These are phyloP conservation scores for Amylocystis lapponica DNA, from an alignment of 768 basidiomycete species.

Conservation along the genomic window DNA sequence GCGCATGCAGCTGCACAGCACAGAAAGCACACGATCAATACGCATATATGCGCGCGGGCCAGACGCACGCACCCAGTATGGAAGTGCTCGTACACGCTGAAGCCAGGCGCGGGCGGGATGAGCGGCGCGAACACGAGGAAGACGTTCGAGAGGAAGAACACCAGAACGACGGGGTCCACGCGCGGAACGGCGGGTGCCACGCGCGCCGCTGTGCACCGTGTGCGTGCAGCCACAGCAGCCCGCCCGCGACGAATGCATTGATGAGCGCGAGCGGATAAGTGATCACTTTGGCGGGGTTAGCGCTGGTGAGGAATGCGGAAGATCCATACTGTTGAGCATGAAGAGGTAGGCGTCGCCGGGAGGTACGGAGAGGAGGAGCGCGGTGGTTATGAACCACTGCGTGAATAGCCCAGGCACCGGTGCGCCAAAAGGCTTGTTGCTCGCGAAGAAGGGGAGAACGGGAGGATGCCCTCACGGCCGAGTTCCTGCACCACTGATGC, in stretches of 20 bases:
- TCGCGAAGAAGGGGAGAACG: slow-evolving; percentile 62
- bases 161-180: slow-evolving; percentile 42
- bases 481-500: slow-evolving; percentile 62
- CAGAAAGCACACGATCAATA: background rate
- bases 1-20: slow-evolving; percentile 23
- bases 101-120: slow-evolving; percentile 51
- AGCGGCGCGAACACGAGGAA: slow-evolving; percentile 60
- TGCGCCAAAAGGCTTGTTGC: slow-evolving; percentile 64
- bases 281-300: slow-evolving; percentile 33
- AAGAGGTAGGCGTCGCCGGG: slow-evolving; percentile 75
- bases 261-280: slow-evolving; percentile 55
- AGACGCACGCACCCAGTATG: slow-evolving; percentile 60
- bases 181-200: slow-evolving; percentile 65
- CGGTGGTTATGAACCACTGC: slow-evolving; percentile 55
- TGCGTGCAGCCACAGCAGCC: slow-evolving; percentile 57
- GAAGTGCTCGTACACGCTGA: slow-evolving; percentile 50
- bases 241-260: slow-evolving; percentile 54
- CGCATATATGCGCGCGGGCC: too few relatives aligned
- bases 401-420: slow-evolving; percentile 58
- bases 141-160: slow-evolving; percentile 62
- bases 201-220: slow-evolving; percentile 31
- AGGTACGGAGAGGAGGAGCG: slow-evolving; percentile 51
- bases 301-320: background rate
- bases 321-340: slow-evolving; percentile 51
- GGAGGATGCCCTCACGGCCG: slow-evolving; percentile 65